Evolutionary conservation across 768 basidiomycete genomes (phyloP), one percentile per base, ranked within the genome.

Genomic region (Dacryopinax spathularia): DNA sequence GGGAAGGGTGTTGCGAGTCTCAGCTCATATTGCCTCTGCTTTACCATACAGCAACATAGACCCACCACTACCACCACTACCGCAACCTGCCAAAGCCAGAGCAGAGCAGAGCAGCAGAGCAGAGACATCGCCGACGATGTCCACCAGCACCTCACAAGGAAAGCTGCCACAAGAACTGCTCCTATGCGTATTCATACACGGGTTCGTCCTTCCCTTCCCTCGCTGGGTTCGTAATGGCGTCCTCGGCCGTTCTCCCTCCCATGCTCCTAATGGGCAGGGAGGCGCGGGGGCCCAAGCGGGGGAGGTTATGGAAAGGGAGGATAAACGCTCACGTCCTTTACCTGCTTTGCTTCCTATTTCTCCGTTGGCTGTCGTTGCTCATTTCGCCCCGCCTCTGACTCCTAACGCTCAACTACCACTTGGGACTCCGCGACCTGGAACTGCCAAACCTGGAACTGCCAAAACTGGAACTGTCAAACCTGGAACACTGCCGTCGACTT

Each of bases 141-240:
- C n/a, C n/a, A n/a, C n/a, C n/a, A n/a, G n/a, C n/a, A n/a, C n/a
- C n/a, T n/a, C n/a, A n/a, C n/a, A n/a, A n/a, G n/a, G n/a, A n/a
- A n/a, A n/a, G 12, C 43, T 44, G 7, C 43, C 43, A 9, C 43
- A 9, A 9, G 82, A 84, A n/a, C 66, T 79, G 6, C 74, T 91
- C 2, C 78, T 91, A 35, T 70, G 89, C 63, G 76, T 91, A 36
- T 91, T 89, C 70, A 85, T 91, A 31, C 90, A 91, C 68, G 90
- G 89, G 72, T 90, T 78, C 72, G 81, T 80, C 9, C 31, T 33
- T 29, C 34, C 29, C 60, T 35, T 33, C 18, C 60, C 34, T 9
- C 9, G 18, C 13, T 33, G 60, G 29, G 34, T 35, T 29, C 15
- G 22, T 9, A 13, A 60, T 10, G 31, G 31, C 27, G 18, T 33